Percentiles rank a stretch among this genome's conserved stretches.
phyloP scores from a whole-genome alignment of 352 stramenopile genomes.

The Albugo candida region DNA sequence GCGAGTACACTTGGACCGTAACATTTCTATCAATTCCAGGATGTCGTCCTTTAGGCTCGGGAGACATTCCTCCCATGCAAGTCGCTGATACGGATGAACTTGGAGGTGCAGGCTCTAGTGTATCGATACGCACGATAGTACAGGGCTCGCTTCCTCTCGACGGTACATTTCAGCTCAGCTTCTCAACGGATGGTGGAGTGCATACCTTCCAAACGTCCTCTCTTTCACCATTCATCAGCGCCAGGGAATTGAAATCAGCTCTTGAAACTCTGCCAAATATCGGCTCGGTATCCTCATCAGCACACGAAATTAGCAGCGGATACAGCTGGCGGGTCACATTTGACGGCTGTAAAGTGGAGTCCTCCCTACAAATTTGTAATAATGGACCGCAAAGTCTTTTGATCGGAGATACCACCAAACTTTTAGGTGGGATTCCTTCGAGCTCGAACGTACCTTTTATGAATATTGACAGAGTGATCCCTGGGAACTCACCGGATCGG shows the following conservation, averaged over 20 bases:
- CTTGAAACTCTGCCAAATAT: constrained; percentile 28
- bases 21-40: constrained; percentile 87
- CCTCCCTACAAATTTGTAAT: constrained; percentile 64
- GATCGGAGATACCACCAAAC: constrained; percentile 15
- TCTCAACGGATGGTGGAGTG: constrained; percentile 22
- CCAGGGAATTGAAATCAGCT: constrained; percentile 19
- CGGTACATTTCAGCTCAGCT: constrained; percentile 25
- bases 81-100: constrained; percentile 20
- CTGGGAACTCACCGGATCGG: constrained; percentile 25
- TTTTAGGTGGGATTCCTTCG: constrained; percentile 19
- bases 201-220: constrained; percentile 12
- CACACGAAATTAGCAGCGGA: constrained; percentile 32
- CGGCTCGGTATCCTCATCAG: constrained; percentile 38
- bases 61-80: constrained; percentile 22
- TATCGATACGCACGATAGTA: constrained; percentile 13
- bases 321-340: constrained; percentile 87
- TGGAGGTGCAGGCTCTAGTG: constrained; percentile 21
- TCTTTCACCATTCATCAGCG: constrained; percentile 33
- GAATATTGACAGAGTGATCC: constrained; percentile 25
- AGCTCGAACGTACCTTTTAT: constrained; percentile 17
- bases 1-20: constrained; percentile 86
- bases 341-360: constrained; percentile 41
- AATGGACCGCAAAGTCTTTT: constrained; percentile 68
- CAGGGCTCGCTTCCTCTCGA: constrained; percentile 37
- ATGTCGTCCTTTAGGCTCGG: constrained; percentile 73